Evolutionary conservation across 2,329 filamentous ascomycete genomes (phyloP), one percentile per base, ranked within the genome.

Genomic region (Chaetomiaceae sp.): DNA sequence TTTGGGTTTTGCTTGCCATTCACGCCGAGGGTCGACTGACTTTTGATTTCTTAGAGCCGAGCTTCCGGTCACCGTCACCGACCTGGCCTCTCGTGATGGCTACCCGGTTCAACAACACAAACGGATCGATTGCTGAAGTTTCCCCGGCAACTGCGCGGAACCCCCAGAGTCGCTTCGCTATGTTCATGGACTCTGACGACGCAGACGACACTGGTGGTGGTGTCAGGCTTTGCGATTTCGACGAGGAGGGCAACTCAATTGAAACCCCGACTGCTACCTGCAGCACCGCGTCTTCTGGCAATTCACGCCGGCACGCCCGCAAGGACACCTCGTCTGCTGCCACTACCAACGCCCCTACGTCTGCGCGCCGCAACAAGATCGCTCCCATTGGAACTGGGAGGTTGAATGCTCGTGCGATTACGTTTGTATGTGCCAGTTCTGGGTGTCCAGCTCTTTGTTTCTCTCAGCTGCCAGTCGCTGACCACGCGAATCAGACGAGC

Each of bases 221-320:
- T n/a, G 48, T 52, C n/a, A 29, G 36, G 41, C 48, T 52, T 30
- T 35, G 49, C 15, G 45, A 51, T 17, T 51, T 51, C 12, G 49
- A 47, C 6, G 36, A 45, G 3, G 41, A 48, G n/a, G 35, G 22
- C 27, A 24, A 38, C 2, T 14, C 6, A 10, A 22, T 19, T 18
- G 19, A 33, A 17, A 40, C 41, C 11, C 26, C 11, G 14, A 42
- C 29, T 5, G 26, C 14, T 10, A 44, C 34, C 22, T 34, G 15
- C 17, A n/a, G n/a, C n/a, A n/a, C n/a, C n/a, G n/a, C 22, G 2
- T 29, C 45, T 19, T 45, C 44, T 19, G 22, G 26, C 27, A 18
- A 42, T 19, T 9, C 10, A 32, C 27, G 33, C 20, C 1, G 32
- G 6, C 15, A 33, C 15, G 11, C 27, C 20, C 37, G 33, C 33